Percentiles rank a stretch among this genome's conserved stretches.
Conservation (phyloP, 176 grass and related monocot genomes). For the Themeda triandra region DNA sequence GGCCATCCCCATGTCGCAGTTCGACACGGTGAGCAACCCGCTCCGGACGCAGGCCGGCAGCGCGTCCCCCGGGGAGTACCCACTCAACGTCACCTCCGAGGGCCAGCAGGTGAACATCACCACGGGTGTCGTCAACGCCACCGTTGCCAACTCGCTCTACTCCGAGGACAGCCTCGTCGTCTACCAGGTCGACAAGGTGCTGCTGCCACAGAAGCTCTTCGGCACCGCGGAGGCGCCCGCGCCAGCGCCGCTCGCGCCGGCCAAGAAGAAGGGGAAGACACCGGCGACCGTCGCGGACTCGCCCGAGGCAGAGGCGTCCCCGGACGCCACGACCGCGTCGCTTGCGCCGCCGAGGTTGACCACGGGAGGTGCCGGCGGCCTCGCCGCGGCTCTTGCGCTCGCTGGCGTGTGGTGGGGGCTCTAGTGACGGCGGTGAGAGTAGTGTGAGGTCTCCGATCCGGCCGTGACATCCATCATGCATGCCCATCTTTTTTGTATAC, state of each 20-base stretch:
- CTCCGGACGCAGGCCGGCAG: slow-evolving; percentile 82
- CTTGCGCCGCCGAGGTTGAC: slow-evolving; percentile 11
- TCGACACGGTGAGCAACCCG: slow-evolving; percentile 92
- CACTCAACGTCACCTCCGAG: slow-evolving; percentile 69
- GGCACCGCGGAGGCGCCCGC: slow-evolving; percentile 41
- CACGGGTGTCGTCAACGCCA: slow-evolving; percentile 76
- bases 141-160: slow-evolving; percentile 60
- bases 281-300: slow-evolving; percentile 41
- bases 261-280: slow-evolving; percentile 57
- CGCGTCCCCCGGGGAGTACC: slow-evolving; percentile 48
- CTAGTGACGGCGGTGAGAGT: slow-evolving; percentile 1
- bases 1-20: slow-evolving; percentile 49
- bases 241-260: slow-evolving; percentile 43
- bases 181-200: slow-evolving; percentile 77
- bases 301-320: slow-evolving; percentile 47
- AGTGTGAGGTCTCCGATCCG: not conserved
- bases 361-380: not conserved
- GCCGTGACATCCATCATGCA: not conserved
- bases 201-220: slow-evolving; percentile 61
- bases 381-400: slow-evolving; percentile 37
- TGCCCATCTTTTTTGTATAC: slow-evolving; percentile 21
- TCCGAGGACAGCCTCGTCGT: slow-evolving; percentile 60
- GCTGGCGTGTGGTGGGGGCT: slow-evolving; percentile 44
- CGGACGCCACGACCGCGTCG: slow-evolving; percentile 31
- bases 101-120: slow-evolving; percentile 77